Conservation (phyloP, 2,329 filamentous ascomycete species). For the Metarhizium anisopliae region DNA sequence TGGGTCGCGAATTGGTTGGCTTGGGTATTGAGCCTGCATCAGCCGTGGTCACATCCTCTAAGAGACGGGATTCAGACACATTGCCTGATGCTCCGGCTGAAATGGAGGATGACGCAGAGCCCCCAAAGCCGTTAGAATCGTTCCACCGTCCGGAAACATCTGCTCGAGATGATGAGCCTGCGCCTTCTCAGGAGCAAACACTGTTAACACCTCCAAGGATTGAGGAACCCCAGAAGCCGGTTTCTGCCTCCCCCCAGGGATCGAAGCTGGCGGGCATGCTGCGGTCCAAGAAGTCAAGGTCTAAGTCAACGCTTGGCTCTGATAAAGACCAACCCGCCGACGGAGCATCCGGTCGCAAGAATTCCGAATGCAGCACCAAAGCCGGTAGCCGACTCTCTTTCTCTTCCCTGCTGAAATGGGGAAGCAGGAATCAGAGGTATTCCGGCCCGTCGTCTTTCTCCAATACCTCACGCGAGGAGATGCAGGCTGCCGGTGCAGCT, state of each 20-base stretch:
- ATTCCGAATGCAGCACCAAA: slow-evolving; percentile 44
- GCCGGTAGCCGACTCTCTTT: slow-evolving; percentile 42
- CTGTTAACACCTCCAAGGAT: not conserved
- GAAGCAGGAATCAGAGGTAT: slow-evolving; percentile 47
- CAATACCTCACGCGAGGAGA: slow-evolving; percentile 84
- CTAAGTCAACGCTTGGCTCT: slow-evolving; percentile 37
- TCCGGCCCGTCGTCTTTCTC: slow-evolving; percentile 70
- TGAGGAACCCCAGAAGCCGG: slow-evolving; percentile 12
- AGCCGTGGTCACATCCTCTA: slow-evolving; percentile 46
- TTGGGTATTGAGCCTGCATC: slow-evolving; percentile 49
- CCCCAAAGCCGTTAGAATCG: slow-evolving; percentile 15
- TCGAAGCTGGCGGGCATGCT: slow-evolving; percentile 29
- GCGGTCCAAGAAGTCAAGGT: slow-evolving; percentile 37
- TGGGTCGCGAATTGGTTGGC: slow-evolving; percentile 48
- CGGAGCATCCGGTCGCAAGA: slow-evolving; percentile 41
- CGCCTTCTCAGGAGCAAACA: not conserved
- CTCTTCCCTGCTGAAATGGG: slow-evolving; percentile 68
- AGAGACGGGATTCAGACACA: slow-evolving; percentile 26
- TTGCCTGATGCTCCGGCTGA: slow-evolving; percentile 15
- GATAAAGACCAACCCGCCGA: slow-evolving; percentile 34
- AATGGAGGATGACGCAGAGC: slow-evolving; percentile 9
- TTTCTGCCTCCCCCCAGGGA: slow-evolving; percentile 14
- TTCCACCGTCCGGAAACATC: slow-evolving; percentile 22
- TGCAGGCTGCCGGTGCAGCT: slow-evolving; percentile 35
- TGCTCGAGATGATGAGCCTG: slow-evolving; percentile 6